phyloP scores from a whole-genome alignment of 2,329 filamentous ascomycete genomes.

The Chrysoporthe puriensis region DNA sequence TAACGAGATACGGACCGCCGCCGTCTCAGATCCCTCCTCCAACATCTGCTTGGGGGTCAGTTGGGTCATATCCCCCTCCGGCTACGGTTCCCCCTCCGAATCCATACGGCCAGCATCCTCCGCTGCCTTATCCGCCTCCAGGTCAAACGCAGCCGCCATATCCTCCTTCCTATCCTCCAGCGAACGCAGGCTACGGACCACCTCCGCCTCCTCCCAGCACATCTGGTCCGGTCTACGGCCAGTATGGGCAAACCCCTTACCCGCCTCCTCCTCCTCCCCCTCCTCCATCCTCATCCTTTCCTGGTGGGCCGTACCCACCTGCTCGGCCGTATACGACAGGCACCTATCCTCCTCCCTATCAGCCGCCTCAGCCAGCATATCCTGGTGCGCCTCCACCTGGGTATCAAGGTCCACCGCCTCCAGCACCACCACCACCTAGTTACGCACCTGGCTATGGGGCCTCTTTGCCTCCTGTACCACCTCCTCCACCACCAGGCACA shows the following conservation, averaged over 20 bases:
- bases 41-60: slow-evolving; percentile 31
- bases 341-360: slow-evolving; percentile 20
- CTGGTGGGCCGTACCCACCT: slow-evolving; percentile 19
- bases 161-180: slow-evolving; percentile 29
- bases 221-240: slow-evolving; percentile 22
- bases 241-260: slow-evolving; percentile 22
- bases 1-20: slow-evolving; percentile 43
- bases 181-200: slow-evolving; percentile 23
- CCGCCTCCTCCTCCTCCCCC: slow-evolving; percentile 24
- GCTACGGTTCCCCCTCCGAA: slow-evolving; percentile 30
- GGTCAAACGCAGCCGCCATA: slow-evolving; percentile 25
- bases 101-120: slow-evolving; percentile 27
- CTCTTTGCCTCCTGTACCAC: slow-evolving; percentile 10
- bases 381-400: slow-evolving; percentile 18
- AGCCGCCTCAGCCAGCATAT: slow-evolving; percentile 20
- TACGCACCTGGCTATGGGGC: slow-evolving; percentile 14
- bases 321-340: slow-evolving; percentile 20
- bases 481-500: slow-evolving; percentile 19
- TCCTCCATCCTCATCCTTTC: slow-evolving; percentile 25
- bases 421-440: slow-evolving; percentile 19
- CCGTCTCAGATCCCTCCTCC: slow-evolving; percentile 29
- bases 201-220: slow-evolving; percentile 15
- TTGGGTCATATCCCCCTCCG: slow-evolving; percentile 30
- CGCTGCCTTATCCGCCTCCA: slow-evolving; percentile 26
- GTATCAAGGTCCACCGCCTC: slow-evolving; percentile 19